phyloP scores from a whole-genome alignment of 2,329 filamentous ascomycete species.

The Exophiala sp. region DNA sequence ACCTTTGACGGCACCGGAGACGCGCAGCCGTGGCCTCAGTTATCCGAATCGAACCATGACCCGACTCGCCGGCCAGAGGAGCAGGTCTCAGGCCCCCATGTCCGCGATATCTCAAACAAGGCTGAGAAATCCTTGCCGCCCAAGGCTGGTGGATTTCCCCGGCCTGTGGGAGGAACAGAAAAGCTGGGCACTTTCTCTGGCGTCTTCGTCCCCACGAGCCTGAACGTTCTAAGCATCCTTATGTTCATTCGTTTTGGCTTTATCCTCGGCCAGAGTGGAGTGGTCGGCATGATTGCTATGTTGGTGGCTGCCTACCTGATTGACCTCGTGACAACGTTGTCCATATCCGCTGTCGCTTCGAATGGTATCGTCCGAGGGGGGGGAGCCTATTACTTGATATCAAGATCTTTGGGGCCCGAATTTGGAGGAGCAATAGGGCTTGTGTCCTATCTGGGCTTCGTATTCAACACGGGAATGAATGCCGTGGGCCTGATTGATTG shows the following conservation, averaged over 20 bases:
- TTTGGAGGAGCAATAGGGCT: slow-evolving; percentile 85
- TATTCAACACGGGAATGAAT: slow-evolving; percentile 81
- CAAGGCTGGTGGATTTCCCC: slow-evolving; percentile 1
- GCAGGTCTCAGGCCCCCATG: neutral
- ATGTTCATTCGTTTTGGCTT: slow-evolving; percentile 89
- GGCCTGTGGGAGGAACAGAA: slow-evolving; percentile 34
- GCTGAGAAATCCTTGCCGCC: slow-evolving; percentile 9
- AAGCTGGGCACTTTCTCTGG: slow-evolving; percentile 74
- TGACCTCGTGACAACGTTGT: slow-evolving; percentile 77
- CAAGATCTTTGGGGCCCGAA: slow-evolving; percentile 75
- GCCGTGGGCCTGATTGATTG: slow-evolving; percentile 81
- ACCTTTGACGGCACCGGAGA: slow-evolving; percentile 15
- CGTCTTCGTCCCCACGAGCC: slow-evolving; percentile 79
- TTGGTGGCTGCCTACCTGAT: slow-evolving; percentile 71
- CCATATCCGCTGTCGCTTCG: slow-evolving; percentile 79
- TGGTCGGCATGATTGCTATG: slow-evolving; percentile 72
- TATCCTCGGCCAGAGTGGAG: slow-evolving; percentile 71
- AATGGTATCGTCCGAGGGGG: slow-evolving; percentile 85
- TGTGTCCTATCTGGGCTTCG: slow-evolving; percentile 84
- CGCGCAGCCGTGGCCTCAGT: neutral
- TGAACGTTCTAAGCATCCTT: slow-evolving; percentile 83
- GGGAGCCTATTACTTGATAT: slow-evolving; percentile 84
- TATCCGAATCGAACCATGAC: neutral
- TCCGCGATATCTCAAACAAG: neutral
- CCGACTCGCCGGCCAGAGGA: neutral